Conservation (phyloP, 108 stramenopile species). For the Fragilariopsis cylindrus region DNA sequence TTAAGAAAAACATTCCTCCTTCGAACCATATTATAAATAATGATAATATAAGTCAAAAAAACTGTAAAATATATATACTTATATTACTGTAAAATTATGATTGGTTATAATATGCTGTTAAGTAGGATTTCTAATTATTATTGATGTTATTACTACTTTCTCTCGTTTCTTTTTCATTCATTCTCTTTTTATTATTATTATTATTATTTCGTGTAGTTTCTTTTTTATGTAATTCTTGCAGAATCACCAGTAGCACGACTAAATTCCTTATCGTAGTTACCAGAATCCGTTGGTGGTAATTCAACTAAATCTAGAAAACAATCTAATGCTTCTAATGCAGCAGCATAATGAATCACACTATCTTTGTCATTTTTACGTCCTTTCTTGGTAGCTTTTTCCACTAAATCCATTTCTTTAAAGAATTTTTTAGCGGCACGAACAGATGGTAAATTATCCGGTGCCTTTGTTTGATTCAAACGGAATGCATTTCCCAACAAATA, state of each 20-base stretch:
- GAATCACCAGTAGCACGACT: slow-evolving; percentile 58
- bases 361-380: slow-evolving; percentile 53
- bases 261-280: slow-evolving; percentile 80
- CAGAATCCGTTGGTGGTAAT: slow-evolving; percentile 80
- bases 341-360: slow-evolving; percentile 49
- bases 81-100: too few species aligned
- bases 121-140: too few species aligned
- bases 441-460: slow-evolving; percentile 84
- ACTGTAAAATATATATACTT: too few species aligned
- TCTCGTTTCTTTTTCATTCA: too few species aligned
- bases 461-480: slow-evolving; percentile 85
- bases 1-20: too few species aligned
- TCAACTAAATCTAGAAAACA: slow-evolving; percentile 84
- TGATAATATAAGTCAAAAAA: too few species aligned
- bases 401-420: slow-evolving; percentile 79
- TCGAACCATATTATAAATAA: too few species aligned
- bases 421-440: slow-evolving; percentile 87
- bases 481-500: slow-evolving; percentile 88
- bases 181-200: too few species aligned
- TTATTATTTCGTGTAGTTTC: background rate
- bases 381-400: slow-evolving; percentile 60
- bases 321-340: slow-evolving; percentile 73
- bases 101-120: too few species aligned
- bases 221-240: slow-evolving; percentile 64
- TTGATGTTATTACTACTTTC: background rate